Evolutionary conservation across 148 eudicot genomes (phyloP), one percentile per base, ranked within the genome.

Genomic region (Dianthus caryophyllus): DNA sequence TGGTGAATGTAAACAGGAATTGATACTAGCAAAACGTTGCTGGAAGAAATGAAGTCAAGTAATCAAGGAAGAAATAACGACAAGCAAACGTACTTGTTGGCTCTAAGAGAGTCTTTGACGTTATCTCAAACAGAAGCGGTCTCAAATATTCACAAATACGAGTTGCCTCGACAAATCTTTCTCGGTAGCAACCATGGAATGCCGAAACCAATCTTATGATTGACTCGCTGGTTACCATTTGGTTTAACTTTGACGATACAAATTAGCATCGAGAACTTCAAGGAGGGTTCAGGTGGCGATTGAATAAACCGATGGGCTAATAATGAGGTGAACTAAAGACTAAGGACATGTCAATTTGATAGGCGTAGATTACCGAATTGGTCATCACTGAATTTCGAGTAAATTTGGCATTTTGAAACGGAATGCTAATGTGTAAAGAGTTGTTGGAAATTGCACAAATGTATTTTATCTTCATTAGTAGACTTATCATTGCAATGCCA

Each of bases 141-240:
- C 49, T 74, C 91, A 24, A 74, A 78, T 51, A 79, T 81, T 20
- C 82, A 78, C 69, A 86, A 83, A 48, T 84, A 81, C 38, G 88
- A 88, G 66, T 66, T 83, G 46, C 87, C 84, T n/a, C 72, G 80
- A 63, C 86, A 84, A 62, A 77, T 81, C 53, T 82, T 86, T 62
- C 84, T 86, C 27, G 79, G 79, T 36, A 90, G 81, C 75, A 87
- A 85, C 38, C 63, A 80, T 41, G 78, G 86, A 27, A 76, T 77
- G 71, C 80, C 91, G 29, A 84, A 84, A 72, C 82, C 89, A 46
- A 84, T 90, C 84, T 82, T 88, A 88, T 90, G 95, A 88, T 85
- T 83, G 60, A 66, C 77, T 65, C n/a, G 54, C 72, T 31, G 47
- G 64, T 52, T 61, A 53, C 31, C 50, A 48, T 54, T 71, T 58